Evolutionary conservation across 441 rosid genomes (phyloP), one percentile per base, ranked within the genome.

Genomic region (Melastoma candidum): DNA sequence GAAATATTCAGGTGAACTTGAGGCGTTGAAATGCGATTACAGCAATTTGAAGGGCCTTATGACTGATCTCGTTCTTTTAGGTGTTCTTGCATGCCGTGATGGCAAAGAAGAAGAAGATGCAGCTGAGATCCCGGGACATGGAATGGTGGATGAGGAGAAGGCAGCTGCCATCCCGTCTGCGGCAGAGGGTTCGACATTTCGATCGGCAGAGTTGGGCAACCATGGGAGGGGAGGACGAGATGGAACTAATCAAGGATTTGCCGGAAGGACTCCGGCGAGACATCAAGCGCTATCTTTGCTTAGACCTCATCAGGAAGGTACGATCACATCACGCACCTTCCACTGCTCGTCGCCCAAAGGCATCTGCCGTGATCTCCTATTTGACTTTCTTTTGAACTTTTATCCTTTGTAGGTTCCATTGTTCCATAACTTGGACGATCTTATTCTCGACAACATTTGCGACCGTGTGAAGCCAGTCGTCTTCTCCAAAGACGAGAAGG

Each of bases 81-180:
- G 83, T 83, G 54, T 81, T 81, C 61, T 32, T 83, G 63, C 81
- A 78, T 24, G 81, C 81, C 1, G 82, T 81, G 53, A 78, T 83
- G 85, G 87, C 84, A 0, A 81, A 71, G 69, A 83, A 74, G 77
- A 68, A 71, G 48, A 77, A 81, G 65, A 66, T 73, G 77, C 82
- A 81, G 69, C 76, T 81, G 55, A 71, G 83, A 61, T 71, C 75
- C 61, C 53, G 81, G 63, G 87, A 84, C 54, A 77, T 84, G 73
- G 87, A 78, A 48, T 78, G 92, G 92, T 84, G 87, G 92, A 84
- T 84, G 92, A 75, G 67, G 48, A 61, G 87, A 46, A 70, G 87
- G 55, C 87, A 78, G 60, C 55, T 84, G 44, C 85, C 85, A 0
- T 77, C 87, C 1, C 62, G 65, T 22, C 61, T 84, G 53, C 73